Base-by-base conservation (phyloP, 192 early-diverging fungal species). In the Funneliformis mosseae region DNA sequence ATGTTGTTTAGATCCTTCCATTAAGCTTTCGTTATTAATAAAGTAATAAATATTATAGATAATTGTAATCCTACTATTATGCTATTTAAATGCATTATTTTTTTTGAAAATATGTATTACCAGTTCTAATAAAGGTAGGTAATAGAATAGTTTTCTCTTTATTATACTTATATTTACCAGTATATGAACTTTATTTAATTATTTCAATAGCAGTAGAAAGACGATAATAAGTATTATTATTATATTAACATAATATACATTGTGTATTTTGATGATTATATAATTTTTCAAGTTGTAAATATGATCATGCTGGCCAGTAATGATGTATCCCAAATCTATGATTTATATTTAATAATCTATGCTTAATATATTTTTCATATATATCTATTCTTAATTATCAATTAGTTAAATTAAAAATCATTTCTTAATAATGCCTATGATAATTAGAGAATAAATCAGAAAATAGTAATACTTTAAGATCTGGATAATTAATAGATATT, bases 201-300 rank as follows among this genome's bases (percentile, higher is more conserved):
- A 76, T 61, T 39, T 76, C 8, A 41, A 76, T 76, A 23, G 27
- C 74, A 42, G 48, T 41, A 38, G 60, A 59, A 33, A n/a, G 11
- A 8, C 11, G 3, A 18, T 0, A 11, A 18, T 41, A 33, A 3
- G 4, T 41, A 18, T 23, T 2, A 38, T 7, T 12, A 61, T 41
- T 39, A 0, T 12, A 5, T 60, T 76, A 18, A 4, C 16, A 5
- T 8, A 42, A 61, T 21, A 76, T 33, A 33, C 59, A 0, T 41
- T 39, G 5, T 42, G 55, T 62, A 60, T 62, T 76, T 62, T 76
- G 55, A 61, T 41, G n/a, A 62, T 76, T 76, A 62, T 28, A 14
- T 38, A 76, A 61, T 59, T 76, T 75, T 76, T 76, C 55, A 39
- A 60, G 48, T 60, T 75, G 50, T 8, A 75, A 39, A 60, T 76